Evolutionary conservation across 1,139 yeast species (phyloP), one percentile per base, ranked within the genome.

Genomic region (Geotrichum citri-aurantii): DNA sequence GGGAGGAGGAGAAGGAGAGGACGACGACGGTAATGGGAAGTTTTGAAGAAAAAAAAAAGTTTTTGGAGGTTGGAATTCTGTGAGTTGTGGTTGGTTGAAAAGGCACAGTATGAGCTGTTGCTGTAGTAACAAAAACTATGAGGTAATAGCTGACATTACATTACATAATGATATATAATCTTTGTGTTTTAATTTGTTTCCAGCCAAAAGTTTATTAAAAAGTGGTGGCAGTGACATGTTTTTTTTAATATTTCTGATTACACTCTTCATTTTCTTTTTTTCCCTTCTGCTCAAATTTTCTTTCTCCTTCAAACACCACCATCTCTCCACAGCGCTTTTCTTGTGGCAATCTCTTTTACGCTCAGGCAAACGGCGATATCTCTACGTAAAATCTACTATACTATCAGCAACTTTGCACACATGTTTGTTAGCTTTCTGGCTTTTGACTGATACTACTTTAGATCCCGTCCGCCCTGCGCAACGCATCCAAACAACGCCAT

Each of bases 381-480:
- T 47, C 29, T 7, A 14, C 40, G 29, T 21, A 48, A 55, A 57
- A 40, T 29, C 14, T 46, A 61, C 65, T 40, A 40, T 48, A 51
- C 54, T 47, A 40, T 31, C 49, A 58, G 61, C 59, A 59, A 62
- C 53, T 62, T 61, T 54, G 62, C 51, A 59, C 57, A 62, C 58
- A 54, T 55, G 55, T 52, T 55, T 48, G 50, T 40, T 48, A 2
- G 29, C 52, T 29, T 11, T 8, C 17, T 42, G 54, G 59, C 61
- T 61, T 58, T 58, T 44, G 44, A 56, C 61, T 62, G 63, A 65
- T 64, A 60, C 14, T 37, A n/a, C 17, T 37, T 37, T 37, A n/a
- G 21, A 37, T 37, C 17, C 17, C 7, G 17, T 37, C 21, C 21
- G 44, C 44, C 44, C 19, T n/a, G 44, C 10, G 44, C 44, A 37